Base-by-base conservation (phyloP, 1,284 basidiomycete genomes). In the Athelia sp. region DNA sequence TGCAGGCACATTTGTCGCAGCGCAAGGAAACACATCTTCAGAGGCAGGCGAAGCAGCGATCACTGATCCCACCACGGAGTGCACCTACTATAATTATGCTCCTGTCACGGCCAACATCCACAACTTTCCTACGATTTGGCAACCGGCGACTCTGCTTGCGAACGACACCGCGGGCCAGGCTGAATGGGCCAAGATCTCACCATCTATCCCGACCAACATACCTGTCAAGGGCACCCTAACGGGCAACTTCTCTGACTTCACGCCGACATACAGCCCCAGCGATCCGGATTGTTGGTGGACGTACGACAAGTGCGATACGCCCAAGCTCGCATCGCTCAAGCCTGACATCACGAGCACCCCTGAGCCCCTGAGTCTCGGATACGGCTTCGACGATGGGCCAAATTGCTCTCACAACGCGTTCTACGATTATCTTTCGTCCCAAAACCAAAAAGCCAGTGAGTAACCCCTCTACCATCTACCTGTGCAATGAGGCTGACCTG, bases 381-480 rank as follows among this genome's bases (percentile, higher is more conserved):
- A 76, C 53, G 74, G 71, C 2, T 86, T 84, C 58, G 84, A 86
- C 55, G 83, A 86, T 54, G 84, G 84, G 2, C 90, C 90, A 10
- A 88, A 85, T 29, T 29, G 26, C 26, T 29, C 26, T 13, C 26
- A 29, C 26, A 29, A 29, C 26, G 26, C 26, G 26, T 81, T 87
- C 52, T 83, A 88, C 49, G 69, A 85, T 57, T 86, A 72, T 56
- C 70, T 92, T 49, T 60, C 72, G 32, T 62, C 75, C 43, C 69
- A 88, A 54, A 72, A 86, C 53, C 74, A 91, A 67, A 87, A 81
- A 69, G 82, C 89, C 18, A 91, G 76, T 78, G 43, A 52, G 76
- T 71, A 3, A 1, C 4, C 24, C 11, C 17, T 15, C 23, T 32
- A 43, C 11, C 2, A 2, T 19, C 14, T 23, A 18, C 0, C 6